phyloP scores from a whole-genome alignment of 495 filamentous ascomycete genomes.

The Penicillium coffeae region DNA sequence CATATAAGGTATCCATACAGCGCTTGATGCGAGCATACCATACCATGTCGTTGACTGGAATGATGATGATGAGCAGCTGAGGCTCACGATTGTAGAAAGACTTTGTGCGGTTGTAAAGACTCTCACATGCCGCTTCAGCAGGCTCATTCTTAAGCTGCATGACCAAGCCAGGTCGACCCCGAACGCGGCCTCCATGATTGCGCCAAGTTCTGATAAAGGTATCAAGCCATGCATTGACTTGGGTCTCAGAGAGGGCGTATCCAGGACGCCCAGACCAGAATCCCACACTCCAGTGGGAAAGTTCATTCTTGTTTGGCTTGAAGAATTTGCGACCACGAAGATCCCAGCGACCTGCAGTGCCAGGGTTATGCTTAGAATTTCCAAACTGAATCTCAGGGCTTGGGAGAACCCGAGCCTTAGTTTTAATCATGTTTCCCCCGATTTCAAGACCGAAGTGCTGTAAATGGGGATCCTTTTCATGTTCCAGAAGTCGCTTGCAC shows the following conservation, averaged over 20 bases:
- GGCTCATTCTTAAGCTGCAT: constrained; percentile 39
- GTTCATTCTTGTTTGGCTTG: constrained; percentile 48
- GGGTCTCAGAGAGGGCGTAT: constrained; percentile 28
- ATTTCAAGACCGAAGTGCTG: constrained; percentile 66
- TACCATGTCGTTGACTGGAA: constrained; percentile 62
- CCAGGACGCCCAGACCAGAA: constrained; percentile 44
- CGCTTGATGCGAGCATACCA: constrained; percentile 82
- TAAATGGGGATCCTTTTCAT: constrained; percentile 64
- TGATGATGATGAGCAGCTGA: constrained; percentile 67
- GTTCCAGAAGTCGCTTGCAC: constrained; percentile 65
- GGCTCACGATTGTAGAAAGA: constrained; percentile 44
- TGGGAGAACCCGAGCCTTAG: constrained; percentile 66
- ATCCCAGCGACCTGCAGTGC: constrained; percentile 73
- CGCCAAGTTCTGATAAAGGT: constrained; percentile 60
- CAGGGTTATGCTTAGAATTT: constrained; percentile 48
- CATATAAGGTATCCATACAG: constrained; percentile 74
- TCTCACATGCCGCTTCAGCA: constrained; percentile 49
- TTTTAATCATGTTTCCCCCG: constrained; percentile 53
- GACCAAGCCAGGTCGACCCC: constrained; percentile 23
- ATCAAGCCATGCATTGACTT: constrained; percentile 53
- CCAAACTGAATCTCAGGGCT: constrained; percentile 67
- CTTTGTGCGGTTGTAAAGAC: constrained; percentile 47
- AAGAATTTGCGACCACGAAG: constrained; percentile 75
- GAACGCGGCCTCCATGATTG: constrained; percentile 67
- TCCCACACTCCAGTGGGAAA: constrained; percentile 71